These are phyloP conservation scores for Iris macrosiphon DNA, from an alignment of 106 monocot species.

Conservation along the genomic window DNA sequence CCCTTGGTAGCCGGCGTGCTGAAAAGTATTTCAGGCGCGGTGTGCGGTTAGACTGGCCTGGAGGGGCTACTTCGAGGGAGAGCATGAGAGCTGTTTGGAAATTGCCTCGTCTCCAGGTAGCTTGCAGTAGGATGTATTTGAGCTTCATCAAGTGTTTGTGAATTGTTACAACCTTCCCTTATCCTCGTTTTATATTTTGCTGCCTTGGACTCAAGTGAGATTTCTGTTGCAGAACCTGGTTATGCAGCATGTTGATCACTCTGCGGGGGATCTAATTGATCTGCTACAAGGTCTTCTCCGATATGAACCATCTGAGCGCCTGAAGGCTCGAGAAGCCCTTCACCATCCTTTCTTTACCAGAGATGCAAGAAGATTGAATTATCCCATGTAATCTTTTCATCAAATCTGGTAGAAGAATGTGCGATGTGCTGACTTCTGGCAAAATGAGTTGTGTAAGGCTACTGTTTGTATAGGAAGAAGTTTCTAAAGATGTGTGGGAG, in stretches of 20 bases:
- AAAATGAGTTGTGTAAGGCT: too few species aligned
- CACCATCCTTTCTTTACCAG: slow-evolving; percentile 88
- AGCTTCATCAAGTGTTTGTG: neutral
- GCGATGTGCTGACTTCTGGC: too few species aligned
- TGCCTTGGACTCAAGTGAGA: neutral
- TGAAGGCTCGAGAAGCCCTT: slow-evolving; percentile 90
- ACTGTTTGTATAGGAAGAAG: too few species aligned
- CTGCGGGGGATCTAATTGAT: slow-evolving; percentile 94
- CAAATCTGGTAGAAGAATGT: neutral
- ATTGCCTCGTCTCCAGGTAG: slow-evolving; percentile 89
- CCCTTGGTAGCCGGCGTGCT: slow-evolving; percentile 44
- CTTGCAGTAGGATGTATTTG: too few species aligned
- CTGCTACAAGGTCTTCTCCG: slow-evolving; percentile 90
- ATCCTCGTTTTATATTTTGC: too few species aligned
- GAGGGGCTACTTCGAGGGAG: slow-evolving; percentile 84
- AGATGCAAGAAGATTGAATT: slow-evolving; percentile 64
- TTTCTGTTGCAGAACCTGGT: slow-evolving; percentile 71
- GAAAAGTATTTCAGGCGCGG: slow-evolving; percentile 89
- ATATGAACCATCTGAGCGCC: slow-evolving; percentile 78
- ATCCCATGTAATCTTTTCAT: slow-evolving; percentile 24
- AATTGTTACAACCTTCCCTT: neutral
- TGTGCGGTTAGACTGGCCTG: slow-evolving; percentile 79
- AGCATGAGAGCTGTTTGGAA: slow-evolving; percentile 92
- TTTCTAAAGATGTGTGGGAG: too few species aligned
- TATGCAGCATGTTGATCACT: slow-evolving; percentile 99